Base-by-base conservation (phyloP, 345 rosid species). In the Camelina laxa region DNA sequence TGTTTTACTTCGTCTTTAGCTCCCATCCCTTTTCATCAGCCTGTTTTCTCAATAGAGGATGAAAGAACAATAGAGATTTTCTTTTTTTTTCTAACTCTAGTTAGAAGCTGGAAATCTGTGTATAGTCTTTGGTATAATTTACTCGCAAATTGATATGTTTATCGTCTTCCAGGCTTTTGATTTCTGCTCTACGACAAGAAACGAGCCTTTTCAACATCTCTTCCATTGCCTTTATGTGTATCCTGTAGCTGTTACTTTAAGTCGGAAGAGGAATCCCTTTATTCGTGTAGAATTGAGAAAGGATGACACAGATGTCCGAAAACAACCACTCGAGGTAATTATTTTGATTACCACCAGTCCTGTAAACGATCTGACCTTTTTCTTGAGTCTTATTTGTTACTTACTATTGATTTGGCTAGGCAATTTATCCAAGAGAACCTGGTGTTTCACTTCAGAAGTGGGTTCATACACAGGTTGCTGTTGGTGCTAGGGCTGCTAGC, bases 151-250 rank as follows among this genome's bases (percentile, higher is more conserved):
- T 48, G 39, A 27, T 24, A 24, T 69, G 65, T 57, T 69, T 27
- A 36, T 78, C 72, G 39, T 72, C 50, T 72, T 90, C 76, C 90
- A 90, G 84, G 97, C 97, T 69, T 95, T 95, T 72, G 99, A 95
- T 84, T 95, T 95, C 87, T 89, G 97, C 65, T 87, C 97, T 58
- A 88, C 92, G 48, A 80, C 88, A 82, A 85, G 97, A 80, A 95
- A 95, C 16, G 97, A 95, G 87, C 99, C 99, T 54, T 95, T 95
- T 87, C 82, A 86, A 86, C 97, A 95, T 76, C 97, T 87, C 73
- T 95, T 95, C 80, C 99, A 95, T 79, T 92, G 86, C 81, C 87
- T 92, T n/a, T 95, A 92, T 80, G 90, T 89, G 60, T 90, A 95
- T 82, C 99, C 99, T 13, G 78, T 83, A 76, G 88, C 87, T 78